Evolutionary conservation across 371 early-diverging fungal species (phyloP).

Genomic region (Blastocladiella emersonii): DNA sequence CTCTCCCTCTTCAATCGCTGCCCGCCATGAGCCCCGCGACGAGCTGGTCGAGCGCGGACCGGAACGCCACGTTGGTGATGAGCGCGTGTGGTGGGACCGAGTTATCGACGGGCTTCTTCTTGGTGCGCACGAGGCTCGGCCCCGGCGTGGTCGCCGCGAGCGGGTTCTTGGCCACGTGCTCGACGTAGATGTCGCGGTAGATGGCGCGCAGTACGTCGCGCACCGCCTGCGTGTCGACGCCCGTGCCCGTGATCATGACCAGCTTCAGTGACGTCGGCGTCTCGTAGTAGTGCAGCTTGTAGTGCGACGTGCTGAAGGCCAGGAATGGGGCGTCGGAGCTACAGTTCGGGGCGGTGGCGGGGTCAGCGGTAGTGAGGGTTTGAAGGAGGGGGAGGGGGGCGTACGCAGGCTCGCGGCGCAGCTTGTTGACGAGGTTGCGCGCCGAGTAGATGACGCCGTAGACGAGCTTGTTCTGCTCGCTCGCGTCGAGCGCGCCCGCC

Average conservation of each 20-base stretch:
- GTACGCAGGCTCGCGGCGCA: constrained; percentile 21
- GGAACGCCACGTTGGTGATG: not conserved
- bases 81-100: not conserved
- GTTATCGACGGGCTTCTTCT: not conserved
- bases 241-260: constrained; percentile 70
- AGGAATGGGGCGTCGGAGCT: constrained; percentile 28
- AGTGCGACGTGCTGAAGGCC: constrained; percentile 63
- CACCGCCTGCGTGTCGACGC: constrained; percentile 32
- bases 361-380: too few relatives aligned
- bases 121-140: not conserved
- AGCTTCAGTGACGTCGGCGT: constrained; percentile 75
- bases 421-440: constrained; percentile 70
- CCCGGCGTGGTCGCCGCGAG: constrained; percentile 19
- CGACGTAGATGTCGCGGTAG: constrained; percentile 75
- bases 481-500: constrained; percentile 47
- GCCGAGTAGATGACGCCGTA: constrained; percentile 82
- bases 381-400: not conserved
- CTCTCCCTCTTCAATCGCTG: not conserved
- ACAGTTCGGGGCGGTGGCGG: not conserved
- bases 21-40: not conserved
- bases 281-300: constrained; percentile 80
- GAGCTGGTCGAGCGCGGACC: not conserved
- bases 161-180: constrained; percentile 74
- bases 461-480: constrained; percentile 83
- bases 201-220: constrained; percentile 59